Evolutionary conservation across 148 eudicot species (phyloP).

Genomic region (Rhododendron simsii): DNA sequence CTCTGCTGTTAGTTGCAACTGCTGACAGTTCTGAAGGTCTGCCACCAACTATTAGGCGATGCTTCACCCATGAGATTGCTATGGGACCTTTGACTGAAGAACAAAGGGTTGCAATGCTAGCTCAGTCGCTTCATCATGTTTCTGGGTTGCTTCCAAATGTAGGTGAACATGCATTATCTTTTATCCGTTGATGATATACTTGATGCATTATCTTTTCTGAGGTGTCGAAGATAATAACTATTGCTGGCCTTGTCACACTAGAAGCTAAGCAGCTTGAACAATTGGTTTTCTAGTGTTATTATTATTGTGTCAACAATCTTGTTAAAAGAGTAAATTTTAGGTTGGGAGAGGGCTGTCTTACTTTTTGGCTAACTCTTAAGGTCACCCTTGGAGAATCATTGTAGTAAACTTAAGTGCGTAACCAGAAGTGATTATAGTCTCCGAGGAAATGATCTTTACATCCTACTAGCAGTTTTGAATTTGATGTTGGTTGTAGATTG

Average conservation of each 20-base stretch:
- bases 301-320: not conserved
- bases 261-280: not conserved
- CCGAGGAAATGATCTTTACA: not conserved
- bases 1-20: constrained; percentile 63
- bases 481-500: not conserved
- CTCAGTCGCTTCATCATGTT: constrained; percentile 53
- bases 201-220: not conserved
- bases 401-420: not conserved
- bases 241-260: not conserved
- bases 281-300: not conserved
- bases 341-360: not conserved
- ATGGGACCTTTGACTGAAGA: constrained; percentile 82
- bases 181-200: not conserved
- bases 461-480: not conserved
- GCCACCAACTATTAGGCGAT: constrained; percentile 81
- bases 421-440: not conserved
- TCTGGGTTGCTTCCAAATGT: constrained; percentile 58
- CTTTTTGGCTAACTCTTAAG: not conserved
- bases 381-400: not conserved
- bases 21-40: constrained; percentile 85
- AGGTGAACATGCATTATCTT: constrained; percentile 25
- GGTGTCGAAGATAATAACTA: not conserved
- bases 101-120: constrained; percentile 71
- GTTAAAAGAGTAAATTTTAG: not conserved
- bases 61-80: constrained; percentile 90